phyloP scores from a whole-genome alignment of 768 basidiomycete species.

The Boletus coccyginus region DNA sequence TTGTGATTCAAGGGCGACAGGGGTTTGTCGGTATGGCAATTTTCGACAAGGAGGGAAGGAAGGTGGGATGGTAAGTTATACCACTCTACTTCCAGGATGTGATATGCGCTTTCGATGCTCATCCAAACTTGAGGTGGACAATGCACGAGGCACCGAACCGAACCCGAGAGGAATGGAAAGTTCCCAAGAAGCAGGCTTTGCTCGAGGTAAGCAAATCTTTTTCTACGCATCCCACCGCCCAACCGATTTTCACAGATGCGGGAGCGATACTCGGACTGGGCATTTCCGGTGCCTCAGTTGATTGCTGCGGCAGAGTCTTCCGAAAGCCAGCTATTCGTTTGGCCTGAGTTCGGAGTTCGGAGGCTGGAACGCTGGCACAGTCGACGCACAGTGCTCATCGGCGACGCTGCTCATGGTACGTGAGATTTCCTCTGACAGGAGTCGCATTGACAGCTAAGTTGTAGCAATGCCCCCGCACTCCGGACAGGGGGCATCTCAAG shows the following conservation, averaged over 20 bases:
- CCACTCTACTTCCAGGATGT: neutral
- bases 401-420: conserved; percentile 33
- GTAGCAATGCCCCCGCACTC: conserved; percentile 33
- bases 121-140: conserved; percentile 25
- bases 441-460: neutral
- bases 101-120: neutral
- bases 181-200: conserved; percentile 20
- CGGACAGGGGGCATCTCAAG: conserved; percentile 32
- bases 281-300: conserved; percentile 28
- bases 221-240: neutral
- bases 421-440: neutral
- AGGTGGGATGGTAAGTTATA: conserved; percentile 23
- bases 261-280: conserved; percentile 26
- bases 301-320: conserved; percentile 20
- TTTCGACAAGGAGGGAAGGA: conserved; percentile 25
- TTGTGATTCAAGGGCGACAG: conserved; percentile 27
- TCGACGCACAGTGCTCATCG: conserved; percentile 26
- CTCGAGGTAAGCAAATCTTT: conserved; percentile 10
- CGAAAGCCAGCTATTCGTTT: conserved; percentile 19
- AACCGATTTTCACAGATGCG: conserved; percentile 15
- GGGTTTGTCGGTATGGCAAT: conserved; percentile 28
- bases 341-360: conserved; percentile 27
- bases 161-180: conserved; percentile 28
- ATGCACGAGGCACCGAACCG: conserved; percentile 26
- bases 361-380: conserved; percentile 27